A percentile compares a stretch with the other conserved stretches of the same genome.
Evolutionary conservation across 192 early-diverging fungal species (phyloP).

Genomic region (Endogone sp.): DNA sequence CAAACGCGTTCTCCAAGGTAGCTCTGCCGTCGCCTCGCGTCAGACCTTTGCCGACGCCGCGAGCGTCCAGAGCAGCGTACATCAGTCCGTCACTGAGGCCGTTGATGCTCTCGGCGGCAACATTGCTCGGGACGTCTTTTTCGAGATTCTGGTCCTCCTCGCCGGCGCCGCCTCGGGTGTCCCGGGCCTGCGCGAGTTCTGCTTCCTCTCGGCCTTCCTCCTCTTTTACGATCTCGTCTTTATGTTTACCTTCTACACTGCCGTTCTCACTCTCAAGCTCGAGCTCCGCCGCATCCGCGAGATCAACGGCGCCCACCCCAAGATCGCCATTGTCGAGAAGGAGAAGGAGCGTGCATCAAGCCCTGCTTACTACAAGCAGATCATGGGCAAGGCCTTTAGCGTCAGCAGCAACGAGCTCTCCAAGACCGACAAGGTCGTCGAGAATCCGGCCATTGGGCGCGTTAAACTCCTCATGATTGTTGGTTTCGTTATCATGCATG

Average conservation of each 20-base stretch:
- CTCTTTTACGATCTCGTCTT: constrained; percentile 77
- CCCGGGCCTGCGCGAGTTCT: constrained; percentile 75
- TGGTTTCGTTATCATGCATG: constrained; percentile 60
- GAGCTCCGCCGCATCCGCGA: constrained; percentile 58
- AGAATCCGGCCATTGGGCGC: constrained; percentile 45
- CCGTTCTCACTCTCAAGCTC: constrained; percentile 83
- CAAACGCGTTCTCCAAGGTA: constrained; percentile 63
- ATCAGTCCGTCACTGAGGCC: constrained; percentile 58
- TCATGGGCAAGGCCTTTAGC: constrained; percentile 57
- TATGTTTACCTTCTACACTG: constrained; percentile 83
- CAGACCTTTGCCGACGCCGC: constrained; percentile 25
- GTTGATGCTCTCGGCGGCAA: constrained; percentile 58
- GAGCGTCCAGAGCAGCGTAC: constrained; percentile 47
- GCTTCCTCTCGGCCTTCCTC: constrained; percentile 74
- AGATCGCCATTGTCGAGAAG: constrained; percentile 2
- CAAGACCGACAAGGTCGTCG: constrained; percentile 39
- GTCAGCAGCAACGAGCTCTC: constrained; percentile 25
- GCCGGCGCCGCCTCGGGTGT: constrained; percentile 76
- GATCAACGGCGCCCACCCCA: constrained; percentile 15
- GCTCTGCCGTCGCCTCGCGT: constrained; percentile 22
- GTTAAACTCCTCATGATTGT: constrained; percentile 59
- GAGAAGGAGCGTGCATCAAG: constrained; percentile 16
- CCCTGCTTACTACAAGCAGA: constrained; percentile 54
- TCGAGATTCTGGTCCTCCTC: constrained; percentile 77
- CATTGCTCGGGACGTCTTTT: constrained; percentile 72